A percentile compares a stretch with the other conserved stretches of the same genome.
phyloP scores from a whole-genome alignment of 352 stramenopile species.

The Halophytophthora batemanensis region DNA sequence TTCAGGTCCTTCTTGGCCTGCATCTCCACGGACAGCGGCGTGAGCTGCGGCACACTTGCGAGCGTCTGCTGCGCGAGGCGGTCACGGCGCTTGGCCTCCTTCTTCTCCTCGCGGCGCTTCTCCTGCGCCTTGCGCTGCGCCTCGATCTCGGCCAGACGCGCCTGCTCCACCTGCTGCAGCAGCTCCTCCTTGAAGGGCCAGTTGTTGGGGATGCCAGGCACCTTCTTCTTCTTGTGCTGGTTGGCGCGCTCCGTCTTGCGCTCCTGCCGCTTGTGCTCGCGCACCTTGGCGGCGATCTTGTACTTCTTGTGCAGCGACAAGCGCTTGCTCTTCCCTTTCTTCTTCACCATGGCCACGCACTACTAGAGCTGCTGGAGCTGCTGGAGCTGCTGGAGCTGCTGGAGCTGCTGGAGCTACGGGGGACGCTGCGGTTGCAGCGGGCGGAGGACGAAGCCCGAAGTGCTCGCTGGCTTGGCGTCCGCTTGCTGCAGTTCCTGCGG shows the following conservation, averaged over 20 bases:
- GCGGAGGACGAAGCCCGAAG: too few species aligned
- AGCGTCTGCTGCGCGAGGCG: constrained; percentile 25
- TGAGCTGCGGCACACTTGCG: constrained; percentile 27
- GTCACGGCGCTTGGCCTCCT: constrained; percentile 54
- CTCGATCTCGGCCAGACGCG: constrained; percentile 71
- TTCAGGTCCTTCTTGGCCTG: constrained; percentile 81
- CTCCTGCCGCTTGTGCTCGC: constrained; percentile 94
- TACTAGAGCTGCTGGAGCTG: background rate
- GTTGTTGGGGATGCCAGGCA: constrained; percentile 98
- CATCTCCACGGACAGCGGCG: constrained; percentile 68
- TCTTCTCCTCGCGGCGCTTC: constrained; percentile 64
- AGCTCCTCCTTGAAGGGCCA: constrained; percentile 98
- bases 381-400: background rate
- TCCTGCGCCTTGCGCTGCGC: constrained; percentile 56
- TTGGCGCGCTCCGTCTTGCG: constrained; percentile 90
- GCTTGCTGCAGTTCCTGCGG: constrained; percentile 6
- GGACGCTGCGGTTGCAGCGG: background rate
- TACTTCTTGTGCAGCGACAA: constrained; percentile 99
- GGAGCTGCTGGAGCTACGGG: too few species aligned
- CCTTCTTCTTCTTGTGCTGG: constrained; percentile 93
- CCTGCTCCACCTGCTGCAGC: constrained; percentile 76
- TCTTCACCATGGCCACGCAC: constrained; percentile 94
- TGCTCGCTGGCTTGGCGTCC: constrained; percentile 5
- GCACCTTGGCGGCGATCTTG: constrained; percentile 92
- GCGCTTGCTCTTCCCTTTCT: constrained; percentile 98